Conservation (phyloP, 176 grass and related monocot genomes). For the Lolium perenne region DNA sequence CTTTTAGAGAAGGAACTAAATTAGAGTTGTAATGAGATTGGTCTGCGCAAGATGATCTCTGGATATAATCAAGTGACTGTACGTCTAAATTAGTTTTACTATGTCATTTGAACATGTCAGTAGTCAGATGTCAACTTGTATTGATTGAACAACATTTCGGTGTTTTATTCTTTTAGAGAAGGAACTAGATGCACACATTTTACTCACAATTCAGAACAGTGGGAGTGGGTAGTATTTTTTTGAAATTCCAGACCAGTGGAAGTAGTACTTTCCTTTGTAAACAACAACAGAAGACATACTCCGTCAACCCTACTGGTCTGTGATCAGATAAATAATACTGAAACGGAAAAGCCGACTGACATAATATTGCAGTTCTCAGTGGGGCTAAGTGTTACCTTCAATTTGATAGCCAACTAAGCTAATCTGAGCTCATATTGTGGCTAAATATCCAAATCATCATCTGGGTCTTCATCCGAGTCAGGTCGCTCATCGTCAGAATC, state of each 20-base stretch:
- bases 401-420: slow-evolving; percentile 17
- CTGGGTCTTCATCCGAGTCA: slow-evolving; percentile 96
- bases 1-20: background rate
- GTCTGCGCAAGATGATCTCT: background rate
- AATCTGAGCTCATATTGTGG: slow-evolving; percentile 4
- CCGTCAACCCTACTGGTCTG: background rate
- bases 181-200: slow-evolving; percentile 20
- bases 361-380: slow-evolving; percentile 7
- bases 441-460: slow-evolving; percentile 93
- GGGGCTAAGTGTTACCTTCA: background rate
- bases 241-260: slow-evolving; percentile 1
- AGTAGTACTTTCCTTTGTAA: background rate
- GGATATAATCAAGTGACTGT: background rate
- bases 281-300: background rate
- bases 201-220: background rate
- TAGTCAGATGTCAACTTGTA: slow-evolving; percentile 2
- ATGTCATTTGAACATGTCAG: slow-evolving; percentile 10
- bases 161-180: background rate
- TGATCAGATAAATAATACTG: background rate
- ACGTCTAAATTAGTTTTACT: background rate
- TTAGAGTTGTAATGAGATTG: background rate
- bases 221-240: slow-evolving; percentile 1
- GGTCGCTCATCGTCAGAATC: slow-evolving; percentile 95
- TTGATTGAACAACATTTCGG: background rate
- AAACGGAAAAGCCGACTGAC: slow-evolving; percentile 2